Percentiles rank a stretch among this genome's conserved stretches.
Evolutionary conservation across 2,329 filamentous ascomycete genomes (phyloP).

Genomic region (Teratosphaeriaceae sp.): DNA sequence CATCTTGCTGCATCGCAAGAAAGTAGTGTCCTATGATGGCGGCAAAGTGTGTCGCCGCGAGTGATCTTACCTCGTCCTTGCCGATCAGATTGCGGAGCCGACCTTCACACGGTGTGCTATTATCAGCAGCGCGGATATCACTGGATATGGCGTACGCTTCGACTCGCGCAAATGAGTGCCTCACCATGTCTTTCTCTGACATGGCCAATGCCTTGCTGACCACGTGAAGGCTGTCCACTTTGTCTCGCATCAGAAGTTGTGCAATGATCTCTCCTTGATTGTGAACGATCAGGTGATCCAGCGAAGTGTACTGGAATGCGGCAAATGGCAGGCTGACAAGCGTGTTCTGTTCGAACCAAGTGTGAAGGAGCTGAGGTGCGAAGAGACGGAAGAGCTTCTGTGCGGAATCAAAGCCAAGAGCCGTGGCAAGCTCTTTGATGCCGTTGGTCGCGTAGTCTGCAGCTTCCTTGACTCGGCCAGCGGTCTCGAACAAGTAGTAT

Average conservation of each 20-base stretch:
- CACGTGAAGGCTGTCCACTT: constrained; percentile 55
- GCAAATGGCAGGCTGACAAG: constrained; percentile 70
- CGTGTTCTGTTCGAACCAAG: constrained; percentile 66
- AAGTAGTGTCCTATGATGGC: constrained; percentile 72
- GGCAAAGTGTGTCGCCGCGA: constrained; percentile 64
- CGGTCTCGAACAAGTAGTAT: constrained; percentile 90
- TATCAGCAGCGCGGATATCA: constrained; percentile 31
- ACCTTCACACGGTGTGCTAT: constrained; percentile 33
- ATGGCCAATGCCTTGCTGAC: constrained; percentile 54
- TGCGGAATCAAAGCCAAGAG: constrained; percentile 58
- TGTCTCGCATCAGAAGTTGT: constrained; percentile 74
- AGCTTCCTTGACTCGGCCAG: constrained; percentile 62
- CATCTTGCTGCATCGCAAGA: constrained; percentile 64
- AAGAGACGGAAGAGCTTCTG: constrained; percentile 75
- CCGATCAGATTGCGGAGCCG: constrained; percentile 58
- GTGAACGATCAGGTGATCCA: constrained; percentile 62
- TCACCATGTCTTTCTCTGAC: constrained; percentile 53
- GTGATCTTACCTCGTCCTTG: constrained; percentile 52
- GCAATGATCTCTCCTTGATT: constrained; percentile 72
- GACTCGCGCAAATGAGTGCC: constrained; percentile 65
- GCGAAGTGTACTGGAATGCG: constrained; percentile 71
- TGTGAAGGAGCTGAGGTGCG: constrained; percentile 81
- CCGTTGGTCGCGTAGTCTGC: constrained; percentile 66
- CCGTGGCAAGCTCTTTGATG: constrained; percentile 57
- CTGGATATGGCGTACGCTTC: constrained; percentile 66